Evolutionary conservation across 805 yeast species (phyloP).

Genomic region (Teunomyces aglyptinius): DNA sequence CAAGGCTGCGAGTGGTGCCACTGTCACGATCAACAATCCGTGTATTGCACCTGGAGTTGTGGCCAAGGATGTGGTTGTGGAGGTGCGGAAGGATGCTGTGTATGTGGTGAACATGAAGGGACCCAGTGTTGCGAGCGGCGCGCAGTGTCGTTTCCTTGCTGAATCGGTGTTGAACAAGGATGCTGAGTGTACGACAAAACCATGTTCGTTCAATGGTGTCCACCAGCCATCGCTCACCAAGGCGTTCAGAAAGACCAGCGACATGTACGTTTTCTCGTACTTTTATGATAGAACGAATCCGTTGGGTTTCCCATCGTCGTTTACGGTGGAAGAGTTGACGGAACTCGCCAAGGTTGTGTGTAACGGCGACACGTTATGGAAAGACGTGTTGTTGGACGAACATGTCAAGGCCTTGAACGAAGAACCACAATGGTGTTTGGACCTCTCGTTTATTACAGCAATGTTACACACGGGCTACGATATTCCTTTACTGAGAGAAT

Average conservation of each 20-base stretch:
- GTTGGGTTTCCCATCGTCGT: conserved; percentile 89
- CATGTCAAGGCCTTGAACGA: conserved; percentile 63
- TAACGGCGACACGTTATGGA: conserved; percentile 76
- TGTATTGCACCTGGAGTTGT: conserved; percentile 79
- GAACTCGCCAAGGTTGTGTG: conserved; percentile 85
- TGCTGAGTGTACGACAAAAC: conserved; percentile 63
- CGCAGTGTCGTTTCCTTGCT: conserved; percentile 85
- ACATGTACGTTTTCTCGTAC: conserved; percentile 87
- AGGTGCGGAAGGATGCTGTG: conserved; percentile 41
- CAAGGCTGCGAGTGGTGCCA: conserved; percentile 35
- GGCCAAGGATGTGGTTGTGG: conserved; percentile 62
- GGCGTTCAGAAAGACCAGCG: conserved; percentile 70
- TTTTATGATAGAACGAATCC: conserved; percentile 95
- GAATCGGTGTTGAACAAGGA: conserved; percentile 85
- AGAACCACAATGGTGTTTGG: conserved; percentile 95
- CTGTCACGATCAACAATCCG: conserved; percentile 63
- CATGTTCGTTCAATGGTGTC: conserved; percentile 96
- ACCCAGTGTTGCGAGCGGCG: conserved; percentile 58
- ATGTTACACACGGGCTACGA: conserved; percentile 95
- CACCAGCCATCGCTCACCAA: conserved; percentile 90
- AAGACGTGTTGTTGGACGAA: conserved; percentile 62
- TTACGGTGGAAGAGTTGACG: conserved; percentile 78
- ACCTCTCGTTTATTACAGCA: conserved; percentile 85
- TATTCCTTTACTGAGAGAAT: conserved; percentile 84
- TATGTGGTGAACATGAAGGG: conserved; percentile 65